Evolutionary conservation across 192 early-diverging fungal species (phyloP), one percentile per base, ranked within the genome.

Genomic region (Geranomyces variabilis): DNA sequence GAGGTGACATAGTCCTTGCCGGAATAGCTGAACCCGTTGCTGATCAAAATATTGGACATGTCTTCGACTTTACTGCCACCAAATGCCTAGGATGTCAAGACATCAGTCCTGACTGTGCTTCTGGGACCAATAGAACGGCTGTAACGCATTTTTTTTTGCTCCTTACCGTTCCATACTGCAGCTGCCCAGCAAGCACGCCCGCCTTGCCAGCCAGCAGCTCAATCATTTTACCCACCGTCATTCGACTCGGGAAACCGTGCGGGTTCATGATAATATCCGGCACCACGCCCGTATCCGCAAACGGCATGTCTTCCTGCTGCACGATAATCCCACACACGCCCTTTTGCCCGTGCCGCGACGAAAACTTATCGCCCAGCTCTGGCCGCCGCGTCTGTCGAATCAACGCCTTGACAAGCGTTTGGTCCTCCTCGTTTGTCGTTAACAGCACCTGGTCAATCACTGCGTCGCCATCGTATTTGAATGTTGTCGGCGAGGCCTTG

Each of bases 201-300:
- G 95, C 95, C 77, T 99, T 99, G 64, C 95, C 96, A 1, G 94
- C 91, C 46, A 99, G 81, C 76, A 96, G 81, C 82, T 99, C 97
- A 78, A 99, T 96, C 92, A 99, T 96, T 79, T 99, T 96, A 51
- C 97, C 97, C 1, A 99, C 94, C 29, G 96, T 99, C 96, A 99
- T 99, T 80, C 96, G 94, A 30, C 91, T 93, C 34, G 96, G 96
- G 86, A 99, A 96, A 70, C 95, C 95, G 77, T 99, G 96, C 13
- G 96, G 96, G 85, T 99, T 99, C 94, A 99, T 99, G 83, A 99
- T 94, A 63, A 99, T 92, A 71, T 99, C 96, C 12, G 96, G 96
- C 46, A 83, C 87, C 31, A 96, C 86, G 53, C 96, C 96, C 41
- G 85, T 76, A 75, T 97, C 94, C 14, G 90, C 84, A 79, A 97